These are phyloP conservation scores for Pleurotus tuoliensis DNA, from an alignment of 768 basidiomycete species.

Conservation along the genomic window DNA sequence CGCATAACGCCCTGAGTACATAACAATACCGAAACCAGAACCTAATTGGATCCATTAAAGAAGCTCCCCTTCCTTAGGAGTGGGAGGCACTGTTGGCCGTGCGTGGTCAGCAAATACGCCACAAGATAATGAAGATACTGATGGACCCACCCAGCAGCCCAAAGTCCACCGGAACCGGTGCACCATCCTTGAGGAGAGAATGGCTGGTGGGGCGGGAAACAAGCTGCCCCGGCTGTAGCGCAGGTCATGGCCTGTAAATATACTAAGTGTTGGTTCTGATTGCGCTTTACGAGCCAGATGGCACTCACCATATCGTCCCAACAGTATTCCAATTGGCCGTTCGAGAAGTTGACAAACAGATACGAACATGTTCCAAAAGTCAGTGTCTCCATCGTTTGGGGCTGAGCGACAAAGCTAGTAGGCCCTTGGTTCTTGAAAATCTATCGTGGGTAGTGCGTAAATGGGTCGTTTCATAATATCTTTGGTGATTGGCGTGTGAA, in stretches of 20 bases:
- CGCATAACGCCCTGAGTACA: too few species aligned
- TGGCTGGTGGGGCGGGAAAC: conserved; percentile 8
- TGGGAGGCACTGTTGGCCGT: background rate
- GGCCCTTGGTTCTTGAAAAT: background rate
- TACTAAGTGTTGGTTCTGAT: background rate
- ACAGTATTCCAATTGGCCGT: background rate
- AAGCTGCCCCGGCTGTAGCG: conserved; percentile 5
- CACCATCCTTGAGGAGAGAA: conserved; percentile 9
- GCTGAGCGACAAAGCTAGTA: conserved; percentile 4
- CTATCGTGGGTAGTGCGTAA: background rate
- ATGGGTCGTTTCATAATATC: too few species aligned
- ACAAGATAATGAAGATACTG: background rate
- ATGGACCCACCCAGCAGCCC: conserved; percentile 6
- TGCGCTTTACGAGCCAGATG: background rate
- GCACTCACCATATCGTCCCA: background rate
- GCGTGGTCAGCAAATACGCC: background rate
- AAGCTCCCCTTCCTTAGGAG: background rate
- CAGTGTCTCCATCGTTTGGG: background rate
- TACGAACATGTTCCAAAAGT: conserved; percentile 8
- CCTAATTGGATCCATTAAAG: background rate
- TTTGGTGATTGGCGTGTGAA: too few species aligned
- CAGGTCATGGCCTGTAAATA: background rate
- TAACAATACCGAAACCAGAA: too few species aligned
- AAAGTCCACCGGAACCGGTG: background rate
- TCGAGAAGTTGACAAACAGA: background rate